Evolutionary conservation across 805 yeast genomes (phyloP).

Genomic region (Dipodascopsis uninucleata): DNA sequence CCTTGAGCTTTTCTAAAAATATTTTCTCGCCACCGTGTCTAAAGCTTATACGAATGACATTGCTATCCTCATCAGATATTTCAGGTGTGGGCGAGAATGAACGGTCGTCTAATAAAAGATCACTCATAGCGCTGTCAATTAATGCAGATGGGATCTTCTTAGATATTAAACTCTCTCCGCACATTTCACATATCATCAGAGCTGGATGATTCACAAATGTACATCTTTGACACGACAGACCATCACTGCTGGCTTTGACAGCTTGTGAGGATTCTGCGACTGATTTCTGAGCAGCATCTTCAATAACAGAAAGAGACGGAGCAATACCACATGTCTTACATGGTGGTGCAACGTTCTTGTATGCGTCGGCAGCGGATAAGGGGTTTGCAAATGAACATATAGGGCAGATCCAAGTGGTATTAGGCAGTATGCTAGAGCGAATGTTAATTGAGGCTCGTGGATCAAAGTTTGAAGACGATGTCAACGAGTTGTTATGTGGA

Average conservation of each 20-base stretch:
- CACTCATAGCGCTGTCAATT: conserved; percentile 31
- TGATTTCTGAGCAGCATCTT: conserved; percentile 4
- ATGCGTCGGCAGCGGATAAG: conserved; percentile 36
- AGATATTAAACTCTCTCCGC: conserved; percentile 58
- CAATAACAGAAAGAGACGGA: conserved; percentile 33
- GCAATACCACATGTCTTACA: conserved; percentile 65
- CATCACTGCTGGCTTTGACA: conserved; percentile 1
- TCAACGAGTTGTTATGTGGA: not conserved
- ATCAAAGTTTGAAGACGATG: not conserved
- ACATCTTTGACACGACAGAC: conserved; percentile 51
- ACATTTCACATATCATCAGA: conserved; percentile 75
- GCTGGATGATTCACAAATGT: conserved; percentile 84
- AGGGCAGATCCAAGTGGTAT: conserved; percentile 71
- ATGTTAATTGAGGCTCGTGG: conserved; percentile 1
- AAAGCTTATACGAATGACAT: conserved; percentile 65
- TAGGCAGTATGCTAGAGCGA: conserved; percentile 6
- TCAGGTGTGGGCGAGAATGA: conserved; percentile 15
- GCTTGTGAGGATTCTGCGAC: not conserved
- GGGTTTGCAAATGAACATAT: conserved; percentile 74
- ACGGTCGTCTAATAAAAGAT: conserved; percentile 7
- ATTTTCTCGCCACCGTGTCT: conserved; percentile 61
- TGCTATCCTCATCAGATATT: conserved; percentile 4
- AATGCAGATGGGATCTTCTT: conserved; percentile 31
- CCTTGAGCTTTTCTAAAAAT: conserved; percentile 48
- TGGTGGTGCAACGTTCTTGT: conserved; percentile 38